These are phyloP conservation scores for Hydnomerulius pinastri DNA, from an alignment of 768 basidiomycete genomes.

Conservation along the genomic window DNA sequence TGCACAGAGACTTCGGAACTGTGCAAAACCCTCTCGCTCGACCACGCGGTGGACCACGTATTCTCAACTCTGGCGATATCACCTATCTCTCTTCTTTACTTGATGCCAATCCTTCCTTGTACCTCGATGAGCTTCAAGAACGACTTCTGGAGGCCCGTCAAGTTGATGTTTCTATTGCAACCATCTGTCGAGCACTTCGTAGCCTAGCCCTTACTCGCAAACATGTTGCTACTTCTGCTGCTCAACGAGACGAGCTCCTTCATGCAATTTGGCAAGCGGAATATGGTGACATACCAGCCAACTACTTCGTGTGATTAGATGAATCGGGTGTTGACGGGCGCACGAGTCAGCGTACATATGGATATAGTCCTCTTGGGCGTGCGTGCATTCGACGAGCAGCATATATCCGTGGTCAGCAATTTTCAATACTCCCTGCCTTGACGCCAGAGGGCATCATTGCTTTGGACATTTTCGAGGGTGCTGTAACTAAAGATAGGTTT, in stretches of 20 bases:
- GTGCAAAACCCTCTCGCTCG: conserved; percentile 20
- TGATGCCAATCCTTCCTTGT: no score
- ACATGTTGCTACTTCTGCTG: not conserved
- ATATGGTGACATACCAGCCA: conserved; percentile 3
- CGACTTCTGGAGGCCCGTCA: no score
- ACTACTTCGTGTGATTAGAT: conserved; percentile 13
- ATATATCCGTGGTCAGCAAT: conserved; percentile 6
- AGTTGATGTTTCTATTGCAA: no score
- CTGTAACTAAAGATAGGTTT: no score
- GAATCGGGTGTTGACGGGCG: conserved; percentile 16
- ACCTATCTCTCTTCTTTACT: conserved; percentile 23
- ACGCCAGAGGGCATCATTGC: no score
- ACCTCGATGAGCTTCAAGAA: no score
- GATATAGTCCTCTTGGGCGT: conserved; percentile 9
- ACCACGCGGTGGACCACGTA: conserved; percentile 12
- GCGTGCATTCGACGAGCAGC: conserved; percentile 8
- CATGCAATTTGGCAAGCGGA: conserved; percentile 22
- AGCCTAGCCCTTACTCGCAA: not conserved
- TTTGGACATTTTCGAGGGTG: no score
- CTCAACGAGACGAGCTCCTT: conserved; percentile 24
- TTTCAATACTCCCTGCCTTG: no score
- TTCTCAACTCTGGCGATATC: conserved; percentile 20
- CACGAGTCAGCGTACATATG: conserved; percentile 6
- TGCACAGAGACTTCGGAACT: conserved; percentile 15
- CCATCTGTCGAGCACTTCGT: no score